Evolutionary conservation across 2,329 filamentous ascomycete species (phyloP), one percentile per base, ranked within the genome.

Genomic region (Paecilomyces niveus): DNA sequence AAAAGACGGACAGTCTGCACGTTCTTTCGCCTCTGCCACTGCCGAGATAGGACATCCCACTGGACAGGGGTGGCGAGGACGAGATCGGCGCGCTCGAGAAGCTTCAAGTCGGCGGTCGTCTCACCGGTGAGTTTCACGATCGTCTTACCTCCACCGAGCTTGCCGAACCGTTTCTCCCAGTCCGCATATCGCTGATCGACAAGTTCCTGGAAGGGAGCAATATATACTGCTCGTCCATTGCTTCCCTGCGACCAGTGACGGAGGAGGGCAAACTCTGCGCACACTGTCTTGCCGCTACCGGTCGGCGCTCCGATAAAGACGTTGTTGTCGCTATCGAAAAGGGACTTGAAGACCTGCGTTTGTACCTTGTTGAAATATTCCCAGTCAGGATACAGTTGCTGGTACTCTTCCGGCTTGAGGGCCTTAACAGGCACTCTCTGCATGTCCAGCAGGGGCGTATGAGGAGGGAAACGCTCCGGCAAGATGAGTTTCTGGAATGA

Each of bases 1-100:
- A 99, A 92, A 0, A 99, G 80, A 66, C 92, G 86, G 21, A 97
- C 89, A 3, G 86, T 89, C 70, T 97, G 91, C 0, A 99, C 87
- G 65, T 96, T 96, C 83, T 96, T 97, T 58, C 94, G 87, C 59
- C 93, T 86, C 76, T 96, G 92, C 94, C 95, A 99, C 72, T 96
- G 92, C 35, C 95, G 85, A 15, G 94, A 97, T 55, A 99, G 78
- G 29, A 95, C 89, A 75, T 99, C 94, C 95, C 94, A 99, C 68
- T 99, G 94, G 2, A 85, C 81, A 7, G 94, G 94, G 0, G 95
- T 99, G 2, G 94, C 94, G 33, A 99, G 81, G 56, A 99, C 88
- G 29, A 99, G 80, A 71, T 99, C 92, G 32, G 90, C 91, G 64
- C 85, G 85, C 65, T 96, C 92, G 9, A 99, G 81, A 21, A 96